A percentile compares a stretch with the other conserved stretches of the same genome.
Evolutionary conservation across 1,139 yeast genomes (phyloP).

Genomic region (Candida labiduridarum): DNA sequence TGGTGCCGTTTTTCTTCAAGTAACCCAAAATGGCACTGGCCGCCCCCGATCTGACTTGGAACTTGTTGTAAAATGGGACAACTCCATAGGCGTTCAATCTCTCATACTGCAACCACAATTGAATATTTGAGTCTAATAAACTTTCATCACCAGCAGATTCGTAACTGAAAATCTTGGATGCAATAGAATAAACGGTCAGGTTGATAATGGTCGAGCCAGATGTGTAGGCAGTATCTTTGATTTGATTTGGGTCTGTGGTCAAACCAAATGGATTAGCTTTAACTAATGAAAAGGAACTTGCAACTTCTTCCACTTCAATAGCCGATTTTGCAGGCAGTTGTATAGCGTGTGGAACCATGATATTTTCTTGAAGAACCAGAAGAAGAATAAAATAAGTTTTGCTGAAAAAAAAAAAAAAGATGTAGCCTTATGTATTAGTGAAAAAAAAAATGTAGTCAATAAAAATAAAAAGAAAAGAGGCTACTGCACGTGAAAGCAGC

Average conservation of each 20-base stretch:
- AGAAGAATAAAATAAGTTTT: background rate
- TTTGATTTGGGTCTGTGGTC: constrained; percentile 55
- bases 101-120: constrained; percentile 60
- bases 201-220: constrained; percentile 68
- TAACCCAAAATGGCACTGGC: constrained; percentile 80
- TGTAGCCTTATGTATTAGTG: background rate
- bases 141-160: constrained; percentile 64
- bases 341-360: constrained; percentile 11
- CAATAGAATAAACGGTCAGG: constrained; percentile 65
- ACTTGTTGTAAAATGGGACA: constrained; percentile 58
- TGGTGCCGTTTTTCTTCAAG: constrained; percentile 43
- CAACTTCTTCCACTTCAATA: constrained; percentile 5
- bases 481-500: constrained; percentile 6
- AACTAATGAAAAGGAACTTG: constrained; percentile 12
- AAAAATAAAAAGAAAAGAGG: background rate
- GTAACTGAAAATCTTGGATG: constrained; percentile 70
- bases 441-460: background rate
- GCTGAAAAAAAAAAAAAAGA: background rate
- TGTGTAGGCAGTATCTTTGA: constrained; percentile 54
- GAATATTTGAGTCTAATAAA: constrained; percentile 60
- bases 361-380: background rate
- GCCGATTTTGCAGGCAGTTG: background rate
- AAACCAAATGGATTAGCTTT: constrained; percentile 56
- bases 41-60: constrained; percentile 86
- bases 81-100: constrained; percentile 56